Percentiles rank a stretch among this genome's conserved stretches.
Evolutionary conservation across 768 basidiomycete species (phyloP).

Genomic region (Boletus speciosus): DNA sequence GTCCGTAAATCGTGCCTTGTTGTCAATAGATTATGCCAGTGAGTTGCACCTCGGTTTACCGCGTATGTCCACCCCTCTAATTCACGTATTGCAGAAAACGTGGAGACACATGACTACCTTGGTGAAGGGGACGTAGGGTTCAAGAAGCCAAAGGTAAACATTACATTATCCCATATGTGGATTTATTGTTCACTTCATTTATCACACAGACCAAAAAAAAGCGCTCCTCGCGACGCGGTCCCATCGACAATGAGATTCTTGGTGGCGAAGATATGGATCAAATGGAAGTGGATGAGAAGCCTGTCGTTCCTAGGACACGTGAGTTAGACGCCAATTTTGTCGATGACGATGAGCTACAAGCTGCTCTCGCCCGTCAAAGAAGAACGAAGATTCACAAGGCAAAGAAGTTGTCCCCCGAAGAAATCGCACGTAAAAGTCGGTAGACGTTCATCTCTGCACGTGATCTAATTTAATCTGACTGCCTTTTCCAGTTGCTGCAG

Average conservation of each 20-base stretch:
- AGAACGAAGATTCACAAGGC: constrained; percentile 75
- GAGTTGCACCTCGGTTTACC: constrained; percentile 31
- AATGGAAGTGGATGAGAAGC: constrained; percentile 82
- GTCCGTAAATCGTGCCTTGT: constrained; percentile 71
- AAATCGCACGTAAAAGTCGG: constrained; percentile 74
- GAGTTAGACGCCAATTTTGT: constrained; percentile 88
- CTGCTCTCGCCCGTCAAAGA: constrained; percentile 81
- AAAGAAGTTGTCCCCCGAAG: constrained; percentile 77
- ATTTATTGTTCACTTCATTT: background rate
- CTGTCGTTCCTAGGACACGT: constrained; percentile 61
- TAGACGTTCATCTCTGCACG: constrained; percentile 8
- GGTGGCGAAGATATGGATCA: constrained; percentile 22
- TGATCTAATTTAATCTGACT: background rate
- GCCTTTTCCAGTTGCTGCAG: constrained; percentile 54
- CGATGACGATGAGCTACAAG: constrained; percentile 97
- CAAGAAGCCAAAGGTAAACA: constrained; percentile 83
- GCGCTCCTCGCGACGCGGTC: constrained; percentile 62
- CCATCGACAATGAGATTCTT: constrained; percentile 38
- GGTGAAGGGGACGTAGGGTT: constrained; percentile 92
- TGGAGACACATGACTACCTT: constrained; percentile 82
- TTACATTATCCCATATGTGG: background rate
- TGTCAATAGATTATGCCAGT: constrained; percentile 91
- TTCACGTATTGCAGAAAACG: constrained; percentile 57
- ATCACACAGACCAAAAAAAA: constrained; percentile 88
- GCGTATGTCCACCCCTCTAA: constrained; percentile 11